phyloP scores from a whole-genome alignment of 2,329 filamentous ascomycete genomes.

The Scytalidium lignicola region DNA sequence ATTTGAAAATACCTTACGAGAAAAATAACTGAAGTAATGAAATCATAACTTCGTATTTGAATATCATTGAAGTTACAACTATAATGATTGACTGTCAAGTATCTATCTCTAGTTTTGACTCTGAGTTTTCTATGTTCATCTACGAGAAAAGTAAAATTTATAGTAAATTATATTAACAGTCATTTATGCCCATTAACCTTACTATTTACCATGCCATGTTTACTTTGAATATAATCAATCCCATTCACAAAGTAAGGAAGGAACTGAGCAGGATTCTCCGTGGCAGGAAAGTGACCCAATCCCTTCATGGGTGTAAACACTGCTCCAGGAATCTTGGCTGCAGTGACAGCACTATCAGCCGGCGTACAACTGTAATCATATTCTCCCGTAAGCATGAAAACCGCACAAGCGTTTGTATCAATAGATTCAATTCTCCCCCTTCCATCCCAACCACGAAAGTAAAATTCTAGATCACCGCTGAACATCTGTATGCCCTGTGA shows the following conservation, averaged over 20 bases:
- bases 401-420: conserved; percentile 42
- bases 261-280: conserved; percentile 9
- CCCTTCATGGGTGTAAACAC: conserved; percentile 9
- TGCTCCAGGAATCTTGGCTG: neutral
- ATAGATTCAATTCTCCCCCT: conserved; percentile 38
- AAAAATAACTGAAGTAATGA: too few species aligned
- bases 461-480: conserved; percentile 46
- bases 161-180: too few species aligned
- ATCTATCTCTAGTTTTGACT: too few species aligned
- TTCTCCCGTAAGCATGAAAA: conserved; percentile 43
- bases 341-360: conserved; percentile 6
- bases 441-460: conserved; percentile 45
- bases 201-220: too few species aligned
- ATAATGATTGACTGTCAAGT: too few species aligned
- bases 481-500: conserved; percentile 46
- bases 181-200: too few species aligned
- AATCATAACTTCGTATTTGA: too few species aligned
- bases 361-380: conserved; percentile 16
- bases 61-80: too few species aligned
- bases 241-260: conserved; percentile 11
- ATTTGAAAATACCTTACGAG: too few species aligned
- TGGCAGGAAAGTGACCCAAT: conserved; percentile 11
- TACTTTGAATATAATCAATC: conserved; percentile 11
- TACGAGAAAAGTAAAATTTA: too few species aligned
- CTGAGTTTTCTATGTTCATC: too few species aligned